Base-by-base conservation (phyloP, 768 basidiomycete genomes). In the Leccinum rimulosum region DNA sequence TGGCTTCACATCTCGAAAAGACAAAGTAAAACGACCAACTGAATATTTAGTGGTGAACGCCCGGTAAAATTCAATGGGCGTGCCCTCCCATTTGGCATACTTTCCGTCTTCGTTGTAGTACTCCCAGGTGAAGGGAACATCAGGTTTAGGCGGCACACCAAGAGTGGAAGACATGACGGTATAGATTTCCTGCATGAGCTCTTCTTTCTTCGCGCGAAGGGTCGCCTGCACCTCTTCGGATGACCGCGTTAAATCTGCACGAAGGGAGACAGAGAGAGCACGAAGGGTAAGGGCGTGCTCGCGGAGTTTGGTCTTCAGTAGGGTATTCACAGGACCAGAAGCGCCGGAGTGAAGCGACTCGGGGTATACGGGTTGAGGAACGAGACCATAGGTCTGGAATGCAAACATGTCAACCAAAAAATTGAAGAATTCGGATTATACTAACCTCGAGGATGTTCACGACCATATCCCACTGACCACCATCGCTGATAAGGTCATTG, bases 401-500 rank as follows among this genome's bases (percentile, higher is more conserved):
- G 47, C 48, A 25, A 36, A 47, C 0, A 50, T 79, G 67, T 60
- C 80, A 74, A 63, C 77, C n/a, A 40, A 50, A 27, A 10, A 2
- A 15, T 3, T 48, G 38, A 7, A 38, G 17, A 19, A 48, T 17
- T 3, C 3, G 14, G n/a, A 43, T 12, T 19, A 11, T 14, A 67
- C 73, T n/a, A 52, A 84, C 84, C 76, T 83, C 82, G 43, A 89
- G 73, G 19, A 89, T 67, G 69, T 86, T 87, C 50, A 84, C 81
- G 6, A 80, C 86, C 94, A 96, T 98, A 68, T 98, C 95, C 88
- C 90, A 95, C 72, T 96, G 95, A 8, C 95, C 95, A 52, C 94
- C 94, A 69, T 97, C 95, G 65, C 84, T 87, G 70, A 96, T 86
- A 48, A 92, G 91, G 60, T 88, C 89, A 7, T 74, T 68, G 9